phyloP scores from a whole-genome alignment of 2,329 filamentous ascomycete species.

The Achaetomium macrosporum region DNA sequence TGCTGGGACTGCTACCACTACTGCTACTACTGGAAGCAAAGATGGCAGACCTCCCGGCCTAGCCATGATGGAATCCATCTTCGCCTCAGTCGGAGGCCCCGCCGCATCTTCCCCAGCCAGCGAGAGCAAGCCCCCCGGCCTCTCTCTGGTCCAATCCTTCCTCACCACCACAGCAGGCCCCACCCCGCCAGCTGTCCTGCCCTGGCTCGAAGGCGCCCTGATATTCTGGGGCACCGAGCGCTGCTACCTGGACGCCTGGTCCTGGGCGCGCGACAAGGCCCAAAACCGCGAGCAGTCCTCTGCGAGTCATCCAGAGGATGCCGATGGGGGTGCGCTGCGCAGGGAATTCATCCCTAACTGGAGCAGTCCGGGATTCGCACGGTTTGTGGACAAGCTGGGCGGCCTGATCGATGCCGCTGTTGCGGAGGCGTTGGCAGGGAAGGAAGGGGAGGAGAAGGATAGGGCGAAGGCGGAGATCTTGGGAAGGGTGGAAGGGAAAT shows the following conservation, averaged over 20 bases:
- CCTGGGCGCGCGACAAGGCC: conserved; percentile 40
- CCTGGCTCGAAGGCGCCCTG: conserved; percentile 60
- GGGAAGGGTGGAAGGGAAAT: conserved; percentile 38
- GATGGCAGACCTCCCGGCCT: conserved; percentile 37
- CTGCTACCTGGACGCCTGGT: conserved; percentile 56
- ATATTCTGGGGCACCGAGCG: conserved; percentile 74
- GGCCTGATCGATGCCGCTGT: conserved; percentile 51
- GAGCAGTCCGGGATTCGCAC: conserved; percentile 55
- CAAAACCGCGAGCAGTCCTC: conserved; percentile 9
- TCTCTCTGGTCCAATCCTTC: background rate
- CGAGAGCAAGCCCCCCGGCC: background rate
- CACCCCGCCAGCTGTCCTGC: conserved; percentile 29
- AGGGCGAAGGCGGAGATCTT: conserved; percentile 32
- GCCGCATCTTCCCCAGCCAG: background rate
- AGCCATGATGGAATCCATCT: conserved; percentile 32
- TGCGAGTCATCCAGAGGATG: conserved; percentile 35
- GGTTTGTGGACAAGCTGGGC: conserved; percentile 52
- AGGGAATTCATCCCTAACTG: conserved; percentile 64
- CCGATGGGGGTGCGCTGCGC: conserved; percentile 59
- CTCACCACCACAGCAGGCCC: background rate
- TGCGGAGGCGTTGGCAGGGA: conserved; percentile 32
- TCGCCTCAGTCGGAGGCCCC: background rate
- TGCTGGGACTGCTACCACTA: background rate
- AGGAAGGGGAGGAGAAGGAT: conserved; percentile 16
- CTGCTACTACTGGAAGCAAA: background rate